phyloP scores from a whole-genome alignment of 371 early-diverging fungal genomes.

The Racocetra persica region DNA sequence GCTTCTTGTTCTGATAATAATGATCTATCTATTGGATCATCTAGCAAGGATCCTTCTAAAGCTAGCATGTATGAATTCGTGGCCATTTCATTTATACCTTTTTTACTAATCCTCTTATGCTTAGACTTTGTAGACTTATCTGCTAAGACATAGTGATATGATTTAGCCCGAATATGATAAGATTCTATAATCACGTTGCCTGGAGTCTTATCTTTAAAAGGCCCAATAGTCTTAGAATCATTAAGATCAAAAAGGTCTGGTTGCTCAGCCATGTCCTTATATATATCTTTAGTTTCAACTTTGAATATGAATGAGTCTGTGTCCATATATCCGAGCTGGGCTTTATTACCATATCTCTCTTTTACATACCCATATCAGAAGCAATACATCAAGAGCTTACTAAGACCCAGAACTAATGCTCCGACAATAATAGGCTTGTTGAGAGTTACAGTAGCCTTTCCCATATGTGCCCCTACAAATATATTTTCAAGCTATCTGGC shows the following conservation, averaged over 20 bases:
- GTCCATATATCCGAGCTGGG: conserved; percentile 12
- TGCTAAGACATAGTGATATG: conserved; percentile 33
- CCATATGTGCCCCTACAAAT: background rate
- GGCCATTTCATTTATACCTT: conserved; percentile 28
- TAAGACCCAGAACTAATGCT: background rate
- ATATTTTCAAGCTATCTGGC: too few species aligned
- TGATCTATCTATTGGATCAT: background rate
- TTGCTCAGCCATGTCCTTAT: conserved; percentile 24
- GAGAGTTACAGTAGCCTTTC: background rate
- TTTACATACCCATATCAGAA: conserved; percentile 27
- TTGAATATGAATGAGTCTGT: conserved; percentile 21
- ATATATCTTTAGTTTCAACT: conserved; percentile 24
- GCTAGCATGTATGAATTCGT: background rate
- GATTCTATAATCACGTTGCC: background rate
- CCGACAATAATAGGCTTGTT: background rate
- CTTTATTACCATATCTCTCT: conserved; percentile 21
- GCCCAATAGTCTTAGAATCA: conserved; percentile 22
- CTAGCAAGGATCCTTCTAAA: background rate
- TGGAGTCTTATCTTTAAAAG: background rate
- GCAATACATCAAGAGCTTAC: background rate
- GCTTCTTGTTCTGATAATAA: background rate
- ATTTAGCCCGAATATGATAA: conserved; percentile 13
- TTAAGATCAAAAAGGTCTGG: background rate
- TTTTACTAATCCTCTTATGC: conserved; percentile 32
- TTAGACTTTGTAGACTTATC: background rate